A percentile compares a stretch with the other conserved stretches of the same genome.
These are phyloP conservation scores for Fusarium equiseti DNA, from an alignment of 2,329 filamentous ascomycete species.

Conservation along the genomic window DNA sequence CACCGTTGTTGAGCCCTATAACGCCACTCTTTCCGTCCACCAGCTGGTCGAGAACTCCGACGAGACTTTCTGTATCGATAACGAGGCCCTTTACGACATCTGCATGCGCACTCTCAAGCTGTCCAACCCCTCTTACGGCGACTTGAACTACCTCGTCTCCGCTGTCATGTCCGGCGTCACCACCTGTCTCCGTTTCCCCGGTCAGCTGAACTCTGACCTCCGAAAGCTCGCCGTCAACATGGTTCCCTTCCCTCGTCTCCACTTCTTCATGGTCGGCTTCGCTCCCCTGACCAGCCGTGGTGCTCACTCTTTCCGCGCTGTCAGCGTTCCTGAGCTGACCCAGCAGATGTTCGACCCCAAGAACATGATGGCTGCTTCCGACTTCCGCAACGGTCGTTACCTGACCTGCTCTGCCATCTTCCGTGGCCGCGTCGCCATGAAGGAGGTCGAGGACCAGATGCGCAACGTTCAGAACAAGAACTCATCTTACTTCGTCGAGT, in stretches of 20 bases:
- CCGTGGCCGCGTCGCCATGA: constrained; percentile 99
- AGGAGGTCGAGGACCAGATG: constrained; percentile 99
- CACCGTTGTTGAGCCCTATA: constrained; percentile 99
- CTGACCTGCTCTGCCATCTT: constrained; percentile 99
- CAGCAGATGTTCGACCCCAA: constrained; percentile 99
- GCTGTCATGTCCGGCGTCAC: constrained; percentile 99
- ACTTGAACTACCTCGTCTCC: constrained; percentile 99
- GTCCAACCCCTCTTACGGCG: constrained; percentile 97
- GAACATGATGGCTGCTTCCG: constrained; percentile 99
- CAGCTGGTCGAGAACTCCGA: constrained; percentile 99
- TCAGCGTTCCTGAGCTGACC: constrained; percentile 97
- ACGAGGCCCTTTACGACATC: constrained; percentile 99
- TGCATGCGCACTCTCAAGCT: constrained; percentile 99
- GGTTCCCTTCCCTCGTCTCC: constrained; percentile 99
- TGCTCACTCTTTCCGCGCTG: constrained; percentile 95
- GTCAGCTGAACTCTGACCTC: constrained; percentile 99
- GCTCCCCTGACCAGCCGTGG: constrained; percentile 91
- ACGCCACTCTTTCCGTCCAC: constrained; percentile 98
- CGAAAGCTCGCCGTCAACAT: constrained; percentile 99
- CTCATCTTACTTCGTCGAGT: constrained; percentile 99
- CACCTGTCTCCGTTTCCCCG: constrained; percentile 98
- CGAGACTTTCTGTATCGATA: constrained; percentile 99
- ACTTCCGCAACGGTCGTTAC: constrained; percentile 99
- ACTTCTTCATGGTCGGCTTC: constrained; percentile 99
- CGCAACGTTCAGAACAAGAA: constrained; percentile 99